Base-by-base conservation (phyloP, 352 stramenopile genomes). In the Pythium brachiatum region DNA sequence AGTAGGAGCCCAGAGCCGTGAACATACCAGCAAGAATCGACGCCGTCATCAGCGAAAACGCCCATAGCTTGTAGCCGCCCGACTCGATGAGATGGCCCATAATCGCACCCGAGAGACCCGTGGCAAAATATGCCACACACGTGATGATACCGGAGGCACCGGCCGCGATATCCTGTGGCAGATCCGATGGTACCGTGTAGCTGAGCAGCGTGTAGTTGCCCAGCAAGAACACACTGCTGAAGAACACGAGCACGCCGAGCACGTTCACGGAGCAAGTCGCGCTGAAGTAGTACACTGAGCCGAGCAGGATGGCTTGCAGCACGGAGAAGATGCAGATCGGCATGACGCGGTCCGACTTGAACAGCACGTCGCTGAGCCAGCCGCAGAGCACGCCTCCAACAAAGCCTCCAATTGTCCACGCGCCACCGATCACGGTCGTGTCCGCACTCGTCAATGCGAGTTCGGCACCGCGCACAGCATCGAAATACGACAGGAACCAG, bases 401-500 rank as follows among this genome's bases (percentile, higher is more conserved):
- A 61, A 90, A 90, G 7, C 79, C 83, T 50, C 83, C 83, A 51
- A 92, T 76, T 0, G 83, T 92, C 83, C 83, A 92, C 0, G 83
- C 83, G 29, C 83, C 83, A 13, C 80, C 83, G 34, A 92, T 83
- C 60, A 92, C 64, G 20, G 77, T 76, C 1, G 78, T 88, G 47
- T 89, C 76, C 18, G 70, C 74, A 0, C 71, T 72, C 0, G 76
- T 78, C 20, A 92, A 65, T 9, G 77, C 63, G 6, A 69, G 46
- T 1, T 47, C 57, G 2, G 53, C 38, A 21, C 11, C 25, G 7
- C 83, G 80, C 32, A 89, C 83, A 31, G 81, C 72, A 51, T 92
- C 80, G 44, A 92, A 90, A 64, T 88, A 90, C 1, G 83, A 86
- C 31, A 89, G 69, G 60, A 90, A 90, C 83, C 78, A 90, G 38